phyloP scores from a whole-genome alignment of 495 filamentous ascomycete species.

The Aspergillus incahuasiensis region DNA sequence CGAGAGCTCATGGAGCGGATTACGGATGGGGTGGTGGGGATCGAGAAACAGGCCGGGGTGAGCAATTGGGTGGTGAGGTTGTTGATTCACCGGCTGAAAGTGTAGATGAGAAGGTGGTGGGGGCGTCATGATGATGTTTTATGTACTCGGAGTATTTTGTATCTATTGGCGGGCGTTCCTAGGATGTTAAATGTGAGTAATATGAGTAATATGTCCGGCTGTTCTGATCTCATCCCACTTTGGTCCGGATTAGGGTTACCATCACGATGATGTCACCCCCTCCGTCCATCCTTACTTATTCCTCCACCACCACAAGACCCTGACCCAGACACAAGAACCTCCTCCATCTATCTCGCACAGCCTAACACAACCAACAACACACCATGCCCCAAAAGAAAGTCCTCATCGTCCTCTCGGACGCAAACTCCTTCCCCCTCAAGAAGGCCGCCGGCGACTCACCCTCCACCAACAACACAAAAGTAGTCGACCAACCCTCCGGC shows the following conservation, averaged over 20 bases:
- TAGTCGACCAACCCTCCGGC: slow-evolving; percentile 33
- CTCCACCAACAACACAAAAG: slow-evolving; percentile 21
- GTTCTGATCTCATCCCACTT: background rate
- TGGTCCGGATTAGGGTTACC: background rate
- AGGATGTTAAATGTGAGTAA: background rate
- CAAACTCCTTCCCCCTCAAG: slow-evolving; percentile 30
- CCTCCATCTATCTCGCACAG: background rate
- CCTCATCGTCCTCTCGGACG: slow-evolving; percentile 40
- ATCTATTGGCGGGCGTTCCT: background rate
- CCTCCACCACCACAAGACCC: background rate
- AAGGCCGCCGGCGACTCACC: slow-evolving; percentile 24
- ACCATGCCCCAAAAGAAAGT: slow-evolving; percentile 30
- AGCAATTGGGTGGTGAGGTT: slow-evolving; percentile 21
- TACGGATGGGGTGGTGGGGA: background rate
- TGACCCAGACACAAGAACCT: background rate
- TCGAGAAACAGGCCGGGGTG: slow-evolving; percentile 11
- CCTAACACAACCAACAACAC: background rate
- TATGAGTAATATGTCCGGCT: too few species aligned
- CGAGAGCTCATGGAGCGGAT: slow-evolving; percentile 9
- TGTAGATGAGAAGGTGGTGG: too few species aligned
- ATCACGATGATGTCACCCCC: slow-evolving; percentile 7
- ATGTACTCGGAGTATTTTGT: background rate
- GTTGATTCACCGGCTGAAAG: slow-evolving; percentile 11
- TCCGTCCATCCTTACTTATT: background rate
- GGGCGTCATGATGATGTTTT: slow-evolving; percentile 3